A percentile compares a stretch with the other conserved stretches of the same genome.
phyloP scores from a whole-genome alignment of 148 eudicot genomes.

The Amaranthus hypochondriacus region DNA sequence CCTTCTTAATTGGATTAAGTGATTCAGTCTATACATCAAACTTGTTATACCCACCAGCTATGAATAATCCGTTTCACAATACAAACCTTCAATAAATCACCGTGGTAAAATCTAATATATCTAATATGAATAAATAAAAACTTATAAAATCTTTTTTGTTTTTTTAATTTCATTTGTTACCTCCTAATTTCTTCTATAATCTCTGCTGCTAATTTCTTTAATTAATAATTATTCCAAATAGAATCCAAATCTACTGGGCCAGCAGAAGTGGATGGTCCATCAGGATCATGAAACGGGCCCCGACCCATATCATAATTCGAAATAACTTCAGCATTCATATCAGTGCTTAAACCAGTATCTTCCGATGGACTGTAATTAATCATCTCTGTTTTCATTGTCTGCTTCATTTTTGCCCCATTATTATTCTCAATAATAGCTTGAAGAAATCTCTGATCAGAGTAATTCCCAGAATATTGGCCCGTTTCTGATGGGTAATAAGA shows the following conservation, averaged over 20 bases:
- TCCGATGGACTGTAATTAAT: conserved; percentile 41
- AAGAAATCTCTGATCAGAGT: conserved; percentile 44
- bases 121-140: not conserved
- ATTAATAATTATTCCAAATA: conserved; percentile 48
- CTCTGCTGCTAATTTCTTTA: not conserved
- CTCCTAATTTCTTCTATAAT: too few relatives aligned
- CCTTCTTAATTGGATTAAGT: conserved; percentile 20
- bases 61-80: not conserved
- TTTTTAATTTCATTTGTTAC: conserved; percentile 2
- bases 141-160: not conserved
- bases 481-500: conserved; percentile 12
- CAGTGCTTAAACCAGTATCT: conserved; percentile 49
- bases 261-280: conserved; percentile 38
- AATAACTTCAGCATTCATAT: conserved; percentile 41
- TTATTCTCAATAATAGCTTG: conserved; percentile 38
- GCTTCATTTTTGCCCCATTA: conserved; percentile 36
- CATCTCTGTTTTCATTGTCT: conserved; percentile 39
- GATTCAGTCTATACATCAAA: conserved; percentile 25
- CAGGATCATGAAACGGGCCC: conserved; percentile 42
- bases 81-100: conserved; percentile 12
- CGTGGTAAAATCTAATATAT: not conserved
- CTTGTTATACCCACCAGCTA: not conserved
- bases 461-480: conserved; percentile 28
- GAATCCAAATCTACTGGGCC: conserved; percentile 44
- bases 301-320: conserved; percentile 44